Base-by-base conservation (phyloP, 768 basidiomycete genomes). In the Coprinopsis marcescibilis region DNA sequence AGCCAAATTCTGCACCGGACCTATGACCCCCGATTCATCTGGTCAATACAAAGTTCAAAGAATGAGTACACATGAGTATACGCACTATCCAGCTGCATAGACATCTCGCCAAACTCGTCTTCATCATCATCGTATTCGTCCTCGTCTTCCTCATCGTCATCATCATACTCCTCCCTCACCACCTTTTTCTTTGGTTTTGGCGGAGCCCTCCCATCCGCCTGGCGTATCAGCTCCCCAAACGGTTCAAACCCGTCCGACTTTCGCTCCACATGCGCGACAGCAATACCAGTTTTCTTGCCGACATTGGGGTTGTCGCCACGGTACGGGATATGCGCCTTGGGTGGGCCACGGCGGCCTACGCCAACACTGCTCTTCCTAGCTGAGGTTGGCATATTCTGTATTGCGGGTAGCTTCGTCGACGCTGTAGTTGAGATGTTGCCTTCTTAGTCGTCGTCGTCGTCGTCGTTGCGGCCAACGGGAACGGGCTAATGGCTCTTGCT, bases 241-340 rank as follows among this genome's bases (percentile, higher is more conserved):
- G 80, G 83, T 60, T 90, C 87, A 59, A 89, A 89, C 23, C 85
- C 88, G 62, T 89, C 88, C 20, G 85, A 85, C 59, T 77, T 79
- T 54, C 79, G 80, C 51, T 83, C 78, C 46, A 89, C 78, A 56
- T 77, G 76, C 30, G 66, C 74, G 12, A 89, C 80, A 0, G 77
- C 71, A 45, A 88, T 73, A 3, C 88, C 88, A 0, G 88, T 90
- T 60, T 80, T 85, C 74, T 86, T 89, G 14, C 88, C 88, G 46
- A 82, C 84, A 41, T 77, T 77, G 10, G 80, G 77, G 55, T 89
- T 83, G 53, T 88, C 84, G 2, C 84, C 86, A 40, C 83, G 78
- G 57, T 84, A 90, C 1, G 88, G 88, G 12, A 86, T 75, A 54
- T 89, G 85, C 3, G 77, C 71, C 55, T 81, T 80, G 55, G 77